These are phyloP conservation scores for Passiflora organensis DNA, from an alignment of 345 rosid genomes.

Conservation along the genomic window DNA sequence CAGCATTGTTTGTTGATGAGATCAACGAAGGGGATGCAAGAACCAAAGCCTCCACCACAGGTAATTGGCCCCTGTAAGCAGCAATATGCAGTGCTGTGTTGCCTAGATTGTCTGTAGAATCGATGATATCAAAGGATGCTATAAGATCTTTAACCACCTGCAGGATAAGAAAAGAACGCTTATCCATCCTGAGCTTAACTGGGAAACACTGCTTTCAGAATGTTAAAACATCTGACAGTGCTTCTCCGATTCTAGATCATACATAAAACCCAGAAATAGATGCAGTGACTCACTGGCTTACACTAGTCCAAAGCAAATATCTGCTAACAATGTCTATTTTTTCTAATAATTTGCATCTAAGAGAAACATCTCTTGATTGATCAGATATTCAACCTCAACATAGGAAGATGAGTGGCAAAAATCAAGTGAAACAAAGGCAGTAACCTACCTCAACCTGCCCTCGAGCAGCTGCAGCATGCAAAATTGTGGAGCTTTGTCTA, in stretches of 20 bases:
- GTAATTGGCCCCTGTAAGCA: constrained; percentile 67
- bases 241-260: too few species aligned
- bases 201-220: too few species aligned
- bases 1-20: constrained; percentile 49
- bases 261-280: too few species aligned
- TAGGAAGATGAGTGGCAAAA: background rate
- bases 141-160: constrained; percentile 66
- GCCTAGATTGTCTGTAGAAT: constrained; percentile 52
- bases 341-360: too few species aligned
- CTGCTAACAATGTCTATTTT: too few species aligned
- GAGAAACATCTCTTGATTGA: too few species aligned
- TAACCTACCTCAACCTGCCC: constrained; percentile 67
- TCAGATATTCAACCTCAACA: too few species aligned
- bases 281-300: too few species aligned
- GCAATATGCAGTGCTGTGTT: constrained; percentile 74
- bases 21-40: constrained; percentile 46
- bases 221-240: too few species aligned
- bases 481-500: constrained; percentile 67
- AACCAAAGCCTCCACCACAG: constrained; percentile 52
- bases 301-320: too few species aligned
- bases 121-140: constrained; percentile 41
- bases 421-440: background rate
- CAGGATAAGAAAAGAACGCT: constrained; percentile 1
- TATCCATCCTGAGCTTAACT: too few species aligned
- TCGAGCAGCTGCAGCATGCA: constrained; percentile 88